Conservation (phyloP, 176 grass and related monocot genomes). For the Oropetium thomaeum region DNA sequence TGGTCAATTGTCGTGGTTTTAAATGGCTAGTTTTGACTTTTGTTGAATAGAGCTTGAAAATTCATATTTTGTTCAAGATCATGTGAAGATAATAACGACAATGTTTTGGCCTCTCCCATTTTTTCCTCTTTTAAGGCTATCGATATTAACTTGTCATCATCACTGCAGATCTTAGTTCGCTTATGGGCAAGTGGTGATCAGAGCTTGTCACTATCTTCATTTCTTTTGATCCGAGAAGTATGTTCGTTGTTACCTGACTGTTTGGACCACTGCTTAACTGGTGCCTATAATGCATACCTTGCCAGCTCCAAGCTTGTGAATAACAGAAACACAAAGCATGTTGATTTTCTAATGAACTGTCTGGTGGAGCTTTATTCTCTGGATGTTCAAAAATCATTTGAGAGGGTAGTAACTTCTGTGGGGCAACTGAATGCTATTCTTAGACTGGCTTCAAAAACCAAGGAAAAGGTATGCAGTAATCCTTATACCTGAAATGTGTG, state of each 20-base stretch:
- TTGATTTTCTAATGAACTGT: conserved; percentile 67
- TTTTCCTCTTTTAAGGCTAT: background rate
- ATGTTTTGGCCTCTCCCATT: background rate
- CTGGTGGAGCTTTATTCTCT: conserved; percentile 79
- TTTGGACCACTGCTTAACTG: conserved; percentile 67
- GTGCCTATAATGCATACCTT: conserved; percentile 70
- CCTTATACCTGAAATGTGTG: background rate
- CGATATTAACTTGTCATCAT: conserved; percentile 10
- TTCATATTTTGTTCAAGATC: background rate
- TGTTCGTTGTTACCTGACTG: conserved; percentile 58
- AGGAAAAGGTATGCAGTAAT: conserved; percentile 57
- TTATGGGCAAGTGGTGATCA: conserved; percentile 86
- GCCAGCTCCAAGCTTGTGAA: conserved; percentile 71
- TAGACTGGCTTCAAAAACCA: conserved; percentile 60
- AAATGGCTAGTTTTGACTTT: background rate
- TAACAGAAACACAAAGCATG: conserved; percentile 51
- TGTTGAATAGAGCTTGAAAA: conserved; percentile 5
- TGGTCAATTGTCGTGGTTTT: background rate
- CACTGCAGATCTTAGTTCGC: conserved; percentile 66
- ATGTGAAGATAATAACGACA: conserved; percentile 1
- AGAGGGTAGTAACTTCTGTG: conserved; percentile 54
- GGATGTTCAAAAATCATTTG: conserved; percentile 68
- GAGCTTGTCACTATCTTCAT: conserved; percentile 62
- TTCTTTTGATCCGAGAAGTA: conserved; percentile 70
- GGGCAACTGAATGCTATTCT: conserved; percentile 69